Percentiles rank a stretch among this genome's conserved stretches.
These are phyloP conservation scores for Fragaria vesca DNA, from an alignment of 306 rosid species.

Conservation along the genomic window DNA sequence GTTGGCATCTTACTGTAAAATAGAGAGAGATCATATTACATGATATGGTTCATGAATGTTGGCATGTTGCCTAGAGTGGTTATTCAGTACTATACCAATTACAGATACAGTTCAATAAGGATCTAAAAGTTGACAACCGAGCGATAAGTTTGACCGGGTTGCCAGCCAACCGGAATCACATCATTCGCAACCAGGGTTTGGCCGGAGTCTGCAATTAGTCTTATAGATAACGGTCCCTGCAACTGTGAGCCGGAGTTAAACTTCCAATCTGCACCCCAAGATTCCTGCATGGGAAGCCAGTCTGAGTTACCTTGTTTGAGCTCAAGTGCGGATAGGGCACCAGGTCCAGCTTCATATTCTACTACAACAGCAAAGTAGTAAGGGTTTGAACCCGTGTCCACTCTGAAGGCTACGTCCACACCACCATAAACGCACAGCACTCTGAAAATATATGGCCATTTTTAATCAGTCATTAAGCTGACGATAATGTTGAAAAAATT, in stretches of 20 bases:
- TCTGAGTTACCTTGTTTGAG: conserved; percentile 41
- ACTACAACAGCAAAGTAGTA: conserved; percentile 47
- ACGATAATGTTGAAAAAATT: neutral
- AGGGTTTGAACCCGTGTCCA: conserved; percentile 61
- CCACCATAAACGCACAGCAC: conserved; percentile 54
- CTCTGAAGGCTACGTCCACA: conserved; percentile 35
- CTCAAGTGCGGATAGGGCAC: conserved; percentile 49
- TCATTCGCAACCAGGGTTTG: conserved; percentile 39
- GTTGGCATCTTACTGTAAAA: neutral
- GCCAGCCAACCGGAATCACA: conserved; percentile 65
- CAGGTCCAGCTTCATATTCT: conserved; percentile 63
- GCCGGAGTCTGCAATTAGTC: conserved; percentile 39
- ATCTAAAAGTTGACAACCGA: conserved; percentile 47
- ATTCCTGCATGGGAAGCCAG: conserved; percentile 56
- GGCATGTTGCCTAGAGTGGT: neutral
- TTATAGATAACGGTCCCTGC: conserved; percentile 53
- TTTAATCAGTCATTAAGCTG: neutral
- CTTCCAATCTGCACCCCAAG: conserved; percentile 81
- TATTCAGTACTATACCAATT: neutral
- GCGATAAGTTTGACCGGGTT: conserved; percentile 55
- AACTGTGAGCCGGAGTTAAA: conserved; percentile 38
- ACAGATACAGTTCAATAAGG: neutral
- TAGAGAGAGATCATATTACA: neutral
- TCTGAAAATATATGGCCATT: conserved; percentile 28
- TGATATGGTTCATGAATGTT: neutral